Evolutionary conservation across 2,329 filamentous ascomycete genomes (phyloP).

Genomic region (Diaporthe amygdali): DNA sequence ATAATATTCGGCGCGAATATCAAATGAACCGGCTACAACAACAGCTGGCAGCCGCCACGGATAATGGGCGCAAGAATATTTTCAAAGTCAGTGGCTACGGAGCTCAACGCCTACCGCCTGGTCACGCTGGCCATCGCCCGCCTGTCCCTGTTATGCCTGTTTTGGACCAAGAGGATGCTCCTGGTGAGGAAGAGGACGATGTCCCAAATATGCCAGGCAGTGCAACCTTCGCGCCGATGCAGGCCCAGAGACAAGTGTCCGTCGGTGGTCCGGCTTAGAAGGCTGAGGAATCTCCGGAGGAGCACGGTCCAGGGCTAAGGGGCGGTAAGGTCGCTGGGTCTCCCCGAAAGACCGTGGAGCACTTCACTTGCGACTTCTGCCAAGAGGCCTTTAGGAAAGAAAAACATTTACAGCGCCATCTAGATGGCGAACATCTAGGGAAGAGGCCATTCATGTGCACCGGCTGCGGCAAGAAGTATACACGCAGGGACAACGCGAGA

Average conservation of each 20-base stretch:
- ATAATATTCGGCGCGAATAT: conserved; percentile 68
- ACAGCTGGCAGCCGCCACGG: conserved; percentile 70
- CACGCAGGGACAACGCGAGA: background rate
- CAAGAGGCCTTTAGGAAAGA: background rate
- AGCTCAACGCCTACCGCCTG: conserved; percentile 57
- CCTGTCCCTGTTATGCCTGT: conserved; percentile 32
- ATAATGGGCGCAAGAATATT: conserved; percentile 68
- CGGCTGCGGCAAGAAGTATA: background rate
- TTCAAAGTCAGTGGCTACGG: conserved; percentile 65
- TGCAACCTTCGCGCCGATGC: conserved; percentile 23
- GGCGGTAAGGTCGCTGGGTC: background rate
- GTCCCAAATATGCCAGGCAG: conserved; percentile 22
- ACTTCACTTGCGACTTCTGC: background rate
- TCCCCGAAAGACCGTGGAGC: background rate
- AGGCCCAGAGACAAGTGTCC: conserved; percentile 21
- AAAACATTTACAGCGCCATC: background rate
- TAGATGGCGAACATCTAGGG: background rate
- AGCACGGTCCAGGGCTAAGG: background rate
- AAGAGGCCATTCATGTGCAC: conserved; percentile 1
- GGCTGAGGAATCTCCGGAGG: background rate
- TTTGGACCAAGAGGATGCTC: conserved; percentile 58
- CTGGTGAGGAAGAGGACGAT: conserved; percentile 60
- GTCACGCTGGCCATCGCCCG: conserved; percentile 44
- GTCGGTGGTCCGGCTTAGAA: conserved; percentile 22
- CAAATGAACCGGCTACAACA: conserved; percentile 67